Conservation (phyloP, 768 basidiomycete species). For the Mycena alexandri region DNA sequence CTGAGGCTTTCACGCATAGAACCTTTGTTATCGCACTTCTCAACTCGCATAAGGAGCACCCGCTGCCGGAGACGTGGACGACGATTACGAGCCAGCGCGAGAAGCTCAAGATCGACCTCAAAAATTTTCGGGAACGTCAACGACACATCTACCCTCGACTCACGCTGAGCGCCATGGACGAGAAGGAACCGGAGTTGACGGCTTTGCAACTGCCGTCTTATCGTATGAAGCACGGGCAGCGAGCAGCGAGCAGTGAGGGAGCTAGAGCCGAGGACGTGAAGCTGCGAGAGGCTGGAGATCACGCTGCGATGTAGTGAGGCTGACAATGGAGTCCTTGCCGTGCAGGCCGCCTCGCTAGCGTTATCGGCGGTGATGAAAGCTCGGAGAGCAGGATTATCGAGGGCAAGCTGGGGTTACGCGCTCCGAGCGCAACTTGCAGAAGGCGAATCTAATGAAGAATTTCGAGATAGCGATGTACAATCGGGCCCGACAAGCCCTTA, state of each 20-base stretch:
- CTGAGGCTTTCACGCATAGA: no score
- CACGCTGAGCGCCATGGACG: constrained; percentile 22
- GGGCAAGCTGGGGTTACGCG: constrained; percentile 18
- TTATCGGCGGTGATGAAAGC: constrained; percentile 26
- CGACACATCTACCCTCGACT: constrained; percentile 21
- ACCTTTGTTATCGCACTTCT: constrained; percentile 13
- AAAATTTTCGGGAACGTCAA: constrained; percentile 24
- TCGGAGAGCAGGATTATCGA: constrained; percentile 10
- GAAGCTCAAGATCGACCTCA: constrained; percentile 7
- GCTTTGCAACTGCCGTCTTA: constrained; percentile 25
- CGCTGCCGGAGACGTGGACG: constrained; percentile 16
- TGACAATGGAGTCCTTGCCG: constrained; percentile 14
- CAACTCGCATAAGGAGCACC: constrained; percentile 8
- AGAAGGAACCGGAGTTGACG: constrained; percentile 26
- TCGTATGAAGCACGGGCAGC: constrained; percentile 13
- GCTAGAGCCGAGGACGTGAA: not conserved
- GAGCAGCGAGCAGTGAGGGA: not conserved
- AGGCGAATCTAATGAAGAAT: constrained; percentile 8
- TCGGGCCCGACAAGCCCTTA: constrained; percentile 8
- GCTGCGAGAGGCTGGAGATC: constrained; percentile 13
- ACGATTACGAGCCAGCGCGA: constrained; percentile 20
- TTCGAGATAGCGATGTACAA: constrained; percentile 23
- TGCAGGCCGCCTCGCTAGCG: constrained; percentile 14
- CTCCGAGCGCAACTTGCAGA: no score
- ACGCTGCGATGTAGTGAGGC: constrained; percentile 24